Percentiles rank a stretch among this genome's conserved stretches.
Evolutionary conservation across 768 basidiomycete genomes (phyloP).

Genomic region (Pisolithus microcarpus): DNA sequence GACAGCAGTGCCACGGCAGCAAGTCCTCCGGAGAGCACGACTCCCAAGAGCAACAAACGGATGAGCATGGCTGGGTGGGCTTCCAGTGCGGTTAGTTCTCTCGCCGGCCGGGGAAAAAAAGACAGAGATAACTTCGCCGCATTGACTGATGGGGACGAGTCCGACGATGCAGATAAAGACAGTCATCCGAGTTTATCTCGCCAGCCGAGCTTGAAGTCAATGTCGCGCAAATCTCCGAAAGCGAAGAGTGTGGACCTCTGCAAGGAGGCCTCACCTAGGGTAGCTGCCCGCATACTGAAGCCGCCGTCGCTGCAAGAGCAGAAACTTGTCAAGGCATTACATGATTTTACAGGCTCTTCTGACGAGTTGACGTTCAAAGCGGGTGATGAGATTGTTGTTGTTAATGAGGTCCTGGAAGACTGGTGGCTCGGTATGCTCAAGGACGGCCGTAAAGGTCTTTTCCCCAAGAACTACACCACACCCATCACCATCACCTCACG

Average conservation of each 20-base stretch:
- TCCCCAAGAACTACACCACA: constrained; percentile 66
- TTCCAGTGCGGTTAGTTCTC: constrained; percentile 53
- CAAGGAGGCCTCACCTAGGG: constrained; percentile 25
- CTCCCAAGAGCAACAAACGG: constrained; percentile 35
- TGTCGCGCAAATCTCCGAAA: constrained; percentile 23
- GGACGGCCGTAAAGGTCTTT: constrained; percentile 65
- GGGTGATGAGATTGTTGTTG: constrained; percentile 69
- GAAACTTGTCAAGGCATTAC: constrained; percentile 59
- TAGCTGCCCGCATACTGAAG: constrained; percentile 39
- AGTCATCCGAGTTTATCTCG: constrained; percentile 21
- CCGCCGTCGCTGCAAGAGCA: constrained; percentile 42
- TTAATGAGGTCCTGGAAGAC: constrained; percentile 77
- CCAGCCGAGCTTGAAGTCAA: constrained; percentile 31
- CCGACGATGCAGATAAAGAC: constrained; percentile 16
- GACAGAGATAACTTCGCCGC: constrained; percentile 57
- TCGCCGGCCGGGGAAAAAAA: constrained; percentile 52
- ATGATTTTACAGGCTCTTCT: constrained; percentile 65
- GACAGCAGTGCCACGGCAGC: constrained; percentile 44
- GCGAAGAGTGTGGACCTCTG: constrained; percentile 17
- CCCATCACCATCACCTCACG: constrained; percentile 21
- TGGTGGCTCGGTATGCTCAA: constrained; percentile 84
- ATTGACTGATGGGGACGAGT: constrained; percentile 41
- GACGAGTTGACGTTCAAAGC: constrained; percentile 74
- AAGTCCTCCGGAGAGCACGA: constrained; percentile 30
- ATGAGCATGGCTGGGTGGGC: constrained; percentile 46